Percentiles rank a stretch among this genome's conserved stretches.
Evolutionary conservation across 1,284 basidiomycete species (phyloP).

Genomic region (Cutaneotrichosporon cavernicola): DNA sequence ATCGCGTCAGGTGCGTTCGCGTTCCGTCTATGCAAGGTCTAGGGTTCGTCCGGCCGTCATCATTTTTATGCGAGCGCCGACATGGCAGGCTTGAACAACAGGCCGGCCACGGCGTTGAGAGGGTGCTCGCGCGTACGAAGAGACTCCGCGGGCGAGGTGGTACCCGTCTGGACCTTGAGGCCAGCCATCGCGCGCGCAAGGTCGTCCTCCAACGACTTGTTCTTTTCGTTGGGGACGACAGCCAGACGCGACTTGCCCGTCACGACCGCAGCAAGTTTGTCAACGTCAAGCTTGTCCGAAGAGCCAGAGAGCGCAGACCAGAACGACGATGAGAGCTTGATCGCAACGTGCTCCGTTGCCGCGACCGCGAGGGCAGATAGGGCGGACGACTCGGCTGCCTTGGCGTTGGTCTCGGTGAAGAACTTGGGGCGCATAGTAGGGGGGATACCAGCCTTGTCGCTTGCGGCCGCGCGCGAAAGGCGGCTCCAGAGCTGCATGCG

Average conservation of each 20-base stretch:
- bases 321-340: conserved; percentile 52
- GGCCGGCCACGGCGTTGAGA: conserved; percentile 28
- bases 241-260: conserved; percentile 50
- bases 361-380: conserved; percentile 24
- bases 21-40: conserved; percentile 7
- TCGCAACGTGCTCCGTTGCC: conserved; percentile 48
- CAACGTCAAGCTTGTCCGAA: conserved; percentile 40
- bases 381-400: conserved; percentile 14
- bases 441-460: conserved; percentile 44
- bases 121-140: conserved; percentile 35
- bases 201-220: conserved; percentile 24
- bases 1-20: background rate
- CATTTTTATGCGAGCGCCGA: conserved; percentile 5
- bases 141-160: conserved; percentile 15
- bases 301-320: conserved; percentile 51
- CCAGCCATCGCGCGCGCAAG: conserved; percentile 36
- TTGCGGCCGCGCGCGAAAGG: conserved; percentile 61
- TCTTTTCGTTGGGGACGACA: conserved; percentile 29
- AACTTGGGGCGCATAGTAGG: conserved; percentile 51
- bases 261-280: conserved; percentile 54
- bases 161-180: conserved; percentile 38
- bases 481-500: conserved; percentile 84
- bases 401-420: conserved; percentile 35
- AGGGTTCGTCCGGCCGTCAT: background rate
- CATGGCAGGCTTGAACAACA: conserved; percentile 30